Conservation (phyloP, 2,329 filamentous ascomycete genomes). For the Pseudogymnoascus destructans region DNA sequence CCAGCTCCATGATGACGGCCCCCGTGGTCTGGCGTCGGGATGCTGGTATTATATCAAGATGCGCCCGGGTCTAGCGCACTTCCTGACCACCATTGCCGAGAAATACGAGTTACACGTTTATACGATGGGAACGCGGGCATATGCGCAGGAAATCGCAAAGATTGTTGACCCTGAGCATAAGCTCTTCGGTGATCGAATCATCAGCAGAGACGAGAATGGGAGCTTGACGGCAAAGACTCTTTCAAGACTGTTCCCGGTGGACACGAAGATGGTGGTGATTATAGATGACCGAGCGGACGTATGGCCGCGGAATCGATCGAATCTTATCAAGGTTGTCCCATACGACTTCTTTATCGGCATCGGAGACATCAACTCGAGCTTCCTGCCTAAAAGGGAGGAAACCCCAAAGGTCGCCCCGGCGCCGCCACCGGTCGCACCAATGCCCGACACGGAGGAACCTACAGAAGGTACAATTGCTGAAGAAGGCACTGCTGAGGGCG, state of each 20-base stretch:
- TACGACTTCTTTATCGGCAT: constrained; percentile 99
- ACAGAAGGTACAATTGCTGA: not conserved
- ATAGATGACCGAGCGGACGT: constrained; percentile 96
- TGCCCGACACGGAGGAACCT: constrained; percentile 5
- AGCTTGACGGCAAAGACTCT: constrained; percentile 84
- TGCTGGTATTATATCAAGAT: constrained; percentile 98
- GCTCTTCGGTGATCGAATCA: constrained; percentile 85
- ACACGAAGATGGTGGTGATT: constrained; percentile 98
- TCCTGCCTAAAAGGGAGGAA: constrained; percentile 66
- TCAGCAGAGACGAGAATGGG: constrained; percentile 94
- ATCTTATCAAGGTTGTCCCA: constrained; percentile 85
- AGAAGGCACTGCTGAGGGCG: not conserved
- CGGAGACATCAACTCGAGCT: constrained; percentile 96
- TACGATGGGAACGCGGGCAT: constrained; percentile 97
- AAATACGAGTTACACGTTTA: constrained; percentile 96
- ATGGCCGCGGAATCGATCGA: constrained; percentile 79
- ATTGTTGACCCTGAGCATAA: constrained; percentile 85
- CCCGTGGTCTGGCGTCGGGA: constrained; percentile 51
- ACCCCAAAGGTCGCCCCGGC: constrained; percentile 24
- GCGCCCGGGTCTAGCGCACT: constrained; percentile 71
- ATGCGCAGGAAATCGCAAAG: constrained; percentile 79
- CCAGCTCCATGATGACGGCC: constrained; percentile 76
- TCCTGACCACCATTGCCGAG: constrained; percentile 63
- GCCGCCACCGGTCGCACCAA: constrained; percentile 17
- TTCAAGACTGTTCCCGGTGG: constrained; percentile 83